Base-by-base conservation (phyloP, 352 stramenopile species). In the Phytophthora tubulina region DNA sequence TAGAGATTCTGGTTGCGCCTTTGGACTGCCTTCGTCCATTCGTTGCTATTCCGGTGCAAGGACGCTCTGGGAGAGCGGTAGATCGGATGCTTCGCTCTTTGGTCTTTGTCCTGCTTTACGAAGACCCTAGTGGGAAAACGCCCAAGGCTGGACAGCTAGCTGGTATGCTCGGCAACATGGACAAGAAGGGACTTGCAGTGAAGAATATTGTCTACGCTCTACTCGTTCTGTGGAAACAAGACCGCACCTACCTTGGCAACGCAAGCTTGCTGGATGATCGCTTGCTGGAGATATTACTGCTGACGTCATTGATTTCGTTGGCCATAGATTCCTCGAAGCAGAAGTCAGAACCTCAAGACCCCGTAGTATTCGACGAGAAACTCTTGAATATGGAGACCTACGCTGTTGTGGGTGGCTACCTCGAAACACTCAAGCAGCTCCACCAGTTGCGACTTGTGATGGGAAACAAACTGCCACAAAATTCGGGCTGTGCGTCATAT, bases 161-260 rank as follows among this genome's bases (percentile, higher is more conserved):
- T 61, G 50, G 61, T 11, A 67, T 63, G 30, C 39, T 85, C 39
- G 80, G 80, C 10, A 83, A 86, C 36, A 48, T 75, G 4, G 70
- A 76, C 49, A 84, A 80, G 33, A 73, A 79, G 54, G 78, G 63
- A 2, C 30, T 79, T 13, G 67, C 76, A 31, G 66, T 84, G 46
- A 88, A 84, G 55, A 89, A 66, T 7, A 71, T 90, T n/a, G 78
- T 86, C 57, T 87, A 86, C 33, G 70, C 85, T 10, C 49, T 94
- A 31, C 53, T 92, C 8, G 39, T 86, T 48, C 61, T 94, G 13
- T 82, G 68, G 73, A 89, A 87, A 53, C 82, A 70, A 63, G 83
- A 91, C 39, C 45, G 62, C 8, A 58, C 51, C 3, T 80, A 87
- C 54, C 27, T 90, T 0, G 46, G 58, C 1, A 57, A 68, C 10